Conservation (phyloP, 2,329 filamentous ascomycete genomes). For the Penicillium concentricum region DNA sequence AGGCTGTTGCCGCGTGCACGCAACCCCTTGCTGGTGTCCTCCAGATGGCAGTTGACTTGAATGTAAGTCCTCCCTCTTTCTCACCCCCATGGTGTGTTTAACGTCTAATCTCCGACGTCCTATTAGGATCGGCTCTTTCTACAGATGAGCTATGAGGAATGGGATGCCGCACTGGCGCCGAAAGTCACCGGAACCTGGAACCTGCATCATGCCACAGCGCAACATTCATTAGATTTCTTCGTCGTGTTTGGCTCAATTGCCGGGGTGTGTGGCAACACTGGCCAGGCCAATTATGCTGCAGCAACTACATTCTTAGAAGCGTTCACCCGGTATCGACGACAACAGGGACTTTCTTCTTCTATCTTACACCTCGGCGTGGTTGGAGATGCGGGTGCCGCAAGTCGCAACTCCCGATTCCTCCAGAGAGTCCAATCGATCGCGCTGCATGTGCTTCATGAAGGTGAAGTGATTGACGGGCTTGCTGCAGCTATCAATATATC, state of each 20-base stretch:
- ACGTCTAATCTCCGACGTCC: neutral
- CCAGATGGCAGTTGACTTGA: slow-evolving; percentile 10
- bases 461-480: neutral
- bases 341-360: slow-evolving; percentile 19
- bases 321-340: slow-evolving; percentile 26
- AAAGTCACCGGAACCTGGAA: slow-evolving; percentile 38
- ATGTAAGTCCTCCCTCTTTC: neutral
- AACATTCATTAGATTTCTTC: slow-evolving; percentile 20
- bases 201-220: slow-evolving; percentile 20
- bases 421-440: slow-evolving; percentile 9
- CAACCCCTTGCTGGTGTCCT: slow-evolving; percentile 3
- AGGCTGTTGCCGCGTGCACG: neutral
- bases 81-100: neutral
- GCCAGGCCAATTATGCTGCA: slow-evolving; percentile 44
- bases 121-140: slow-evolving; percentile 20
- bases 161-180: slow-evolving; percentile 26
- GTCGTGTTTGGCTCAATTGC: slow-evolving; percentile 38
- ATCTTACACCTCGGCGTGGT: slow-evolving; percentile 29
- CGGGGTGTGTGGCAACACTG: slow-evolving; percentile 33
- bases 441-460: slow-evolving; percentile 1
- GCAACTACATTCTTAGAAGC: slow-evolving; percentile 35
- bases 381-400: slow-evolving; percentile 26
- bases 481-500: slow-evolving; percentile 2
- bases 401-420: slow-evolving; percentile 14
- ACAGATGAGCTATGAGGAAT: slow-evolving; percentile 40